Percentiles rank a stretch among this genome's conserved stretches.
phyloP scores from a whole-genome alignment of 2,329 filamentous ascomycete genomes.

The Cladosporium sp. region DNA sequence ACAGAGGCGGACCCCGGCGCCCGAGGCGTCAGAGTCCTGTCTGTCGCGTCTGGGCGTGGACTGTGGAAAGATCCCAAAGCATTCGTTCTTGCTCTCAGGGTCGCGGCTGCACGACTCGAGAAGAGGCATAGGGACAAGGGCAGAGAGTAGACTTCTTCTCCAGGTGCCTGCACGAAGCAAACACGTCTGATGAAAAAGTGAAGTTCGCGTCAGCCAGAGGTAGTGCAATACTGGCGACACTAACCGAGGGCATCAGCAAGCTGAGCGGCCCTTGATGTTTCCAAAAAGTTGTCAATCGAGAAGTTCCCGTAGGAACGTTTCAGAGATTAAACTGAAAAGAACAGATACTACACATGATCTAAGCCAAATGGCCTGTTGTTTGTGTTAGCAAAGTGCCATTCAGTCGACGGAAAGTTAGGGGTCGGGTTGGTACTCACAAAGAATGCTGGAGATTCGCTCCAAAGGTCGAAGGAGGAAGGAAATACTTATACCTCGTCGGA shows the following conservation, averaged over 20 bases:
- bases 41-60: neutral
- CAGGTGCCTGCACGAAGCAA: neutral
- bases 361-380: neutral
- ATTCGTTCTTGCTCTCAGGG: neutral
- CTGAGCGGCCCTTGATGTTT: constrained; percentile 5
- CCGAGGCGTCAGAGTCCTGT: neutral
- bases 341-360: constrained; percentile 5
- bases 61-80: neutral
- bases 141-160: neutral
- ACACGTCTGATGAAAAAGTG: neutral
- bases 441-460: neutral
- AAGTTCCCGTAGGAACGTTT: neutral
- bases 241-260: constrained; percentile 14
- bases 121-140: neutral
- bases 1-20: neutral
- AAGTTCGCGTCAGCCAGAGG: constrained; percentile 5
- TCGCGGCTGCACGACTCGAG: neutral
- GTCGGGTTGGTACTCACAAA: neutral
- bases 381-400: neutral
- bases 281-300: neutral
- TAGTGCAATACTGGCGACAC: constrained; percentile 16
- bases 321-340: constrained; percentile 1
- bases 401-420: neutral
- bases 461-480: neutral
- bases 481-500: neutral